Evolutionary conservation across 805 yeast species (phyloP).

Genomic region (Naumovozyma baii): DNA sequence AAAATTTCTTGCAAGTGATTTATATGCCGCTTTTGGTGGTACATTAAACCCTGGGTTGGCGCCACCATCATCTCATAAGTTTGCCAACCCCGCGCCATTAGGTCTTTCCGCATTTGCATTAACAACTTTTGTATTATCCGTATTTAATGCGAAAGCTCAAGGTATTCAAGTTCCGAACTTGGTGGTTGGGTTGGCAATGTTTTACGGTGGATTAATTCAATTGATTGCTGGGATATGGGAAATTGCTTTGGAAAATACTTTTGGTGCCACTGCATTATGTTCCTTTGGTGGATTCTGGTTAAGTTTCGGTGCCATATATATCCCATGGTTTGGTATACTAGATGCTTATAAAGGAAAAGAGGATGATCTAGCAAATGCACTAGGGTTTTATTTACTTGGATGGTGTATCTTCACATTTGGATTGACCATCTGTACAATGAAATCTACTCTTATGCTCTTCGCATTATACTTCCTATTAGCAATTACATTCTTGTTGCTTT

Average conservation of each 20-base stretch:
- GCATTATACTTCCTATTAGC: conserved; percentile 43
- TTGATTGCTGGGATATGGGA: conserved; percentile 60
- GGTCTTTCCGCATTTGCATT: conserved; percentile 55
- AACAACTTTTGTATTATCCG: conserved; percentile 51
- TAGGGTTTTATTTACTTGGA: conserved; percentile 51
- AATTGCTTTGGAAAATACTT: conserved; percentile 51
- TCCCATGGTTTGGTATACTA: conserved; percentile 51
- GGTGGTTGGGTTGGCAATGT: conserved; percentile 47
- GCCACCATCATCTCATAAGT: conserved; percentile 46
- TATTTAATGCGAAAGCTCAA: conserved; percentile 46
- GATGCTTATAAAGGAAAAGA: conserved; percentile 39
- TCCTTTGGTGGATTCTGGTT: conserved; percentile 68
- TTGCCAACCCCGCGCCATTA: conserved; percentile 59
- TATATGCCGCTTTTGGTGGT: conserved; percentile 73
- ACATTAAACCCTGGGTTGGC: conserved; percentile 60
- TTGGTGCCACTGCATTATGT: conserved; percentile 55
- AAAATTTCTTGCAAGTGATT: conserved; percentile 52
- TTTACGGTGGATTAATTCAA: conserved; percentile 57
- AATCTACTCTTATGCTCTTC: conserved; percentile 59
- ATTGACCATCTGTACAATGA: conserved; percentile 43
- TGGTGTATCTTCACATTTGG: conserved; percentile 57
- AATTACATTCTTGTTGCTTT: conserved; percentile 46
- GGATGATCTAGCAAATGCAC: conserved; percentile 36
- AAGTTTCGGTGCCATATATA: conserved; percentile 48
- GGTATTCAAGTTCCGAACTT: conserved; percentile 43